phyloP scores from a whole-genome alignment of 208 protist species.

The Crithidia brevicula region DNA sequence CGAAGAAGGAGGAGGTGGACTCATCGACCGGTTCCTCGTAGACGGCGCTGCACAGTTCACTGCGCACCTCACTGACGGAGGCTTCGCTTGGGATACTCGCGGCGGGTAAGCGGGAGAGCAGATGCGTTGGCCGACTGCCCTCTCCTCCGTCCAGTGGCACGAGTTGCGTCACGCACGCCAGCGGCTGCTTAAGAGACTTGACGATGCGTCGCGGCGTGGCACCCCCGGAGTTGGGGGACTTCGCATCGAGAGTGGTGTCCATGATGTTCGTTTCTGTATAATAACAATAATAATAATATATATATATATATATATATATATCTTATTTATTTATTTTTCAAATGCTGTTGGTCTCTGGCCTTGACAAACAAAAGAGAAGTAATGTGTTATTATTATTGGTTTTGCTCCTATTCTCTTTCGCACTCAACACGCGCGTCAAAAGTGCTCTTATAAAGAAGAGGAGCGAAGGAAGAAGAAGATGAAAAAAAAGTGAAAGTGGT shows the following conservation, averaged over 20 bases:
- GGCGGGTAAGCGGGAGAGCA: constrained; percentile 47
- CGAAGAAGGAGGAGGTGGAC: constrained; percentile 48
- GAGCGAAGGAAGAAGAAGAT: background rate
- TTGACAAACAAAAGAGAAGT: too few relatives aligned
- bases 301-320: too few relatives aligned
- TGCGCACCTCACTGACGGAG: constrained; percentile 60
- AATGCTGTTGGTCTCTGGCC: too few relatives aligned
- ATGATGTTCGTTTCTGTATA: constrained; percentile 1
- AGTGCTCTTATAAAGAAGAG: background rate
- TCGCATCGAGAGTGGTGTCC: constrained; percentile 10
- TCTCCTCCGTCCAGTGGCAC: constrained; percentile 59
- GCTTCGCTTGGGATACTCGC: constrained; percentile 57
- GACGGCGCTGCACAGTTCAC: constrained; percentile 51
- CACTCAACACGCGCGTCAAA: too few relatives aligned
- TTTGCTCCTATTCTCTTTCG: too few relatives aligned
- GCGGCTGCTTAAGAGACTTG: constrained; percentile 45
- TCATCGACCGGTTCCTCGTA: constrained; percentile 36
- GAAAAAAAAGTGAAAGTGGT: background rate
- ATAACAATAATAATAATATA: constrained; percentile 12
- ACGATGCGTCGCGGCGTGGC: constrained; percentile 59
- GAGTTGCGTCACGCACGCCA: constrained; percentile 55
- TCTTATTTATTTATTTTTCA: too few relatives aligned
- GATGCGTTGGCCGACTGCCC: constrained; percentile 16
- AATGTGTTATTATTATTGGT: too few relatives aligned
- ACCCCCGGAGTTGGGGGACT: constrained; percentile 11